Evolutionary conservation across 2,329 filamentous ascomycete species (phyloP), one percentile per base, ranked within the genome.

Genomic region (Lachnellula suecica): DNA sequence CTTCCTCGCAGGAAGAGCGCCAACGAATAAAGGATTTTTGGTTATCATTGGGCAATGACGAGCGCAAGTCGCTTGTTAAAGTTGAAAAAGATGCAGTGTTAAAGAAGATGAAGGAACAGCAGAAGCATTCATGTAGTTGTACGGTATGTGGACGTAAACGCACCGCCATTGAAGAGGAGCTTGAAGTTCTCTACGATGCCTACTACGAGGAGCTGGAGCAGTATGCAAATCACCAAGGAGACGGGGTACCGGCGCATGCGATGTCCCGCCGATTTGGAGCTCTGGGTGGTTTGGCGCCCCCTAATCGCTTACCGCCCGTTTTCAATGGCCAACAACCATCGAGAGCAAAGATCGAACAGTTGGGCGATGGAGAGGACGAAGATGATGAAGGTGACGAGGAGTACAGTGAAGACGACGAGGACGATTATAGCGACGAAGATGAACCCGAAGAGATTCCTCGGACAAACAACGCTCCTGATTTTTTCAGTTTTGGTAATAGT

Each of bases 101-200:
- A 51, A 91, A 90, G 68, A 99, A 99, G 78, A 99, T 99, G 94
- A 99, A 99, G 78, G 94, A 99, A 72, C 94, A 99, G 72, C 94
- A 99, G 71, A 97, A 97, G 72, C 92, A 97, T 70, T 97, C 93
- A 2, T 99, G 94, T 77, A 97, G 92, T 70, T 99, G 94, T 72
- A 95, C 91, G 4, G 93, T 99, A 37, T 99, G 94, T 71, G 94
- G 94, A 48, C 84, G 94, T 60, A 99, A 99, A 75, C 85, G 94
- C 49, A 96, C 89, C 11, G 94, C 94, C 35, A 99, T 99, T 62
- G 94, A 99, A 72, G 94, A 99, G 73, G 94, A 99, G 72, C 79
- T 99, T 11, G 94, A 99, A 69, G 92, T 96, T 17, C 81, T 99
- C 11, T 99, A 99, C 72, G 94, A 99, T 74, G 93, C 93, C 58